Evolutionary conservation across 2,329 filamentous ascomycete genomes (phyloP).

Genomic region (Cladosporium oxysporum): DNA sequence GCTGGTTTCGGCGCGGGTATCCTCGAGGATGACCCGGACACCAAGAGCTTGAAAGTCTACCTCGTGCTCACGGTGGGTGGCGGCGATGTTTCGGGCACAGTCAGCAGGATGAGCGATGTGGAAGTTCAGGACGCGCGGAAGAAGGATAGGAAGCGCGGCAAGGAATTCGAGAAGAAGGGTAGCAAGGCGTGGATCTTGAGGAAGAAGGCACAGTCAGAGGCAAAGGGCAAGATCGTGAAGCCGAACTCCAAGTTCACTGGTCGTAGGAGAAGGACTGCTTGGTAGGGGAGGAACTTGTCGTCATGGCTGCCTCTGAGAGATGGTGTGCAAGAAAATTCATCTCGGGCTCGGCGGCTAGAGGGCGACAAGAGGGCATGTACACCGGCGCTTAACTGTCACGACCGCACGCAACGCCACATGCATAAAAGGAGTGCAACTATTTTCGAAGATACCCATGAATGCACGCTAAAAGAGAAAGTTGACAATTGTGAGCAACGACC

Average conservation of each 20-base stretch:
- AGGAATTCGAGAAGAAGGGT: conserved; percentile 67
- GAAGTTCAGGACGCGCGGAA: conserved; percentile 70
- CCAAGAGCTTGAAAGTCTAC: conserved; percentile 96
- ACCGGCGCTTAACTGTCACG: conserved; percentile 20
- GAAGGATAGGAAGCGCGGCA: conserved; percentile 52
- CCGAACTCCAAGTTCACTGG: conserved; percentile 90
- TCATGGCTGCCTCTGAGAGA: neutral
- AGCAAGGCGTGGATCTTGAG: conserved; percentile 80
- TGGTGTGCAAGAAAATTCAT: neutral
- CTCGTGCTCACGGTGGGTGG: conserved; percentile 87
- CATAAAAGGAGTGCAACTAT: neutral
- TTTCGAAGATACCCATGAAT: conserved; percentile 22
- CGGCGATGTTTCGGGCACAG: conserved; percentile 81
- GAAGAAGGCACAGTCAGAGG: conserved; percentile 91
- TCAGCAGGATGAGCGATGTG: conserved; percentile 83
- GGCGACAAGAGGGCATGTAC: neutral
- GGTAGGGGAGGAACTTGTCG: conserved; percentile 51
- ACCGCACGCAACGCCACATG: neutral
- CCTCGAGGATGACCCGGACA: conserved; percentile 91
- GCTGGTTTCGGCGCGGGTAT: conserved; percentile 95
- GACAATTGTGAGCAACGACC: neutral
- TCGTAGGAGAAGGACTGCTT: conserved; percentile 76
- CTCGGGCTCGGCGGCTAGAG: conserved; percentile 6
- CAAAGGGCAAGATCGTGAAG: conserved; percentile 94
- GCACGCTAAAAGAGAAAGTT: conserved; percentile 10